Evolutionary conservation across 345 rosid species (phyloP).

Genomic region (Kandelia obovata): DNA sequence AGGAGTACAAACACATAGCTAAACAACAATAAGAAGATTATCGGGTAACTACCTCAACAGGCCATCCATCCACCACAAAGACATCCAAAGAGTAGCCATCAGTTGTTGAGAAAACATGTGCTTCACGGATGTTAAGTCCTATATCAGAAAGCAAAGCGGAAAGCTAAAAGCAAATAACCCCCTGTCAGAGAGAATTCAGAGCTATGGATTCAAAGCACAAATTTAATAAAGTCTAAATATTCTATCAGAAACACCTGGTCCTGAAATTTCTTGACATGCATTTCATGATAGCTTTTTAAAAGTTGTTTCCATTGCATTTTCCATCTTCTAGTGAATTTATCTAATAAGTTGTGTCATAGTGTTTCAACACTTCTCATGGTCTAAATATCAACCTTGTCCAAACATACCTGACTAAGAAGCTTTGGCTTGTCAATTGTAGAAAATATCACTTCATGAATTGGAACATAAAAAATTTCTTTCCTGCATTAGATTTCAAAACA

Average conservation of each 20-base stretch:
- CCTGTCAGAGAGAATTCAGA: conserved; percentile 20
- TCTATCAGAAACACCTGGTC: background rate
- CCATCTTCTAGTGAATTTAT: no score
- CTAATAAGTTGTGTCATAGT: no score
- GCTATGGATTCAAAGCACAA: conserved; percentile 1
- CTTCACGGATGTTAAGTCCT: conserved; percentile 77
- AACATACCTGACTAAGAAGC: conserved; percentile 67
- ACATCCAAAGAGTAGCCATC: conserved; percentile 80
- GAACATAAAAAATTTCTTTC: conserved; percentile 33
- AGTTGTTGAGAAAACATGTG: conserved; percentile 73
- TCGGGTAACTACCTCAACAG: conserved; percentile 41
- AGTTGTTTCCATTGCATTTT: no score
- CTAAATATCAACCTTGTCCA: background rate
- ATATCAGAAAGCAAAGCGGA: conserved; percentile 76
- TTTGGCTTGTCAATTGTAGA: conserved; percentile 69
- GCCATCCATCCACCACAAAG: conserved; percentile 82
- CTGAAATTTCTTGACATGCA: background rate
- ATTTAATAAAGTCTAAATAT: background rate
- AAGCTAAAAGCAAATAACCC: conserved; percentile 43
- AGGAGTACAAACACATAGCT: background rate
- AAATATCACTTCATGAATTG: conserved; percentile 67
- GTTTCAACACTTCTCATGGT: no score
- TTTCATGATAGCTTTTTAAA: background rate
- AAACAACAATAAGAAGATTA: background rate
- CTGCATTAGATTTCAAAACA: conserved; percentile 38